Base-by-base conservation (phyloP, 2,329 filamentous ascomycete genomes). In the Fusarium buxicola region DNA sequence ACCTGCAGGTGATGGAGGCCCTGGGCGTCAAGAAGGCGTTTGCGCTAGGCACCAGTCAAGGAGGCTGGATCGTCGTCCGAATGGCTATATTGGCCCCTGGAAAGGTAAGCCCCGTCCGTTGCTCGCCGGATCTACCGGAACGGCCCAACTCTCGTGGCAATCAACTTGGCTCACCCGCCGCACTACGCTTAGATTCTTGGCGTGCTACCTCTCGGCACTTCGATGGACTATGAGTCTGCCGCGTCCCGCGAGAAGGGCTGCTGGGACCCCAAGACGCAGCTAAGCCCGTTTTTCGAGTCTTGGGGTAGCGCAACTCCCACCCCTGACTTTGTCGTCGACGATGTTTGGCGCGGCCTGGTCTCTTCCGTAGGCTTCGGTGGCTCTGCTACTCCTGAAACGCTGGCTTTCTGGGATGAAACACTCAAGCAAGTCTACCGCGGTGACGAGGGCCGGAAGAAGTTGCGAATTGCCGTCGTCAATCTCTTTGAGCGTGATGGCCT, bases 1-100 rank as follows among this genome's bases (percentile, higher is more conserved):
- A 80, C 10, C 72, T 86, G 8, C 84, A 88, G 73, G 82, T 84
- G 2, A 76, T 88, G 77, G 80, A 85, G 34, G 76, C 76, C 6
- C 75, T 85, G 4, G 76, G 76, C 2, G 75, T 85, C 24, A 47
- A 75, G 15, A 80, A 80, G 74, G 82, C 80, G 0, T 85, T 82
- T 59, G 77, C 79, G 1, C 69, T 84, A 8, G 83, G 83, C 15
- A 84, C 81, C 8, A 82, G 80, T 51, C 81, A 84, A 69, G 82
- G 82, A 18, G 83, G 82, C 3, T 85, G 81, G 81, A 76, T 85
- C 18, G 77, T 79, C 3, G 70, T 75, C 4, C 76, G 82, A 13
- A 83, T 85, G 79, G 82, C 82, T 4, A 73, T 85, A 16, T 65
- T 85, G 39, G 81, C 79, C 7, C 82, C 82, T 7, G 76, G 80